Evolutionary conservation across 1,139 yeast species (phyloP).

Genomic region (Geotrichum siamense): DNA sequence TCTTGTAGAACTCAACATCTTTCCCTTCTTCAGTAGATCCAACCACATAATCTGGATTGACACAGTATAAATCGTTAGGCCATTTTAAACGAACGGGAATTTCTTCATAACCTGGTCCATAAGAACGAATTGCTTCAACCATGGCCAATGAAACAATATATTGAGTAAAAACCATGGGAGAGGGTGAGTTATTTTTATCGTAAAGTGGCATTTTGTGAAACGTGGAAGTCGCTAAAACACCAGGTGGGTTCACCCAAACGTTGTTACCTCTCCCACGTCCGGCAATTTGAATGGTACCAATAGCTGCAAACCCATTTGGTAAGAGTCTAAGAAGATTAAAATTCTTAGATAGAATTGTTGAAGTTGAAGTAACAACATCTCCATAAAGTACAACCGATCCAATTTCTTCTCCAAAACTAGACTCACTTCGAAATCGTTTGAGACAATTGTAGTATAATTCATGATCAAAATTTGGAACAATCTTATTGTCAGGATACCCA

Average conservation of each 20-base stretch:
- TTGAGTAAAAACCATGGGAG: slow-evolving; percentile 72
- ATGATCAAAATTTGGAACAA: slow-evolving; percentile 70
- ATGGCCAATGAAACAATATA: slow-evolving; percentile 79
- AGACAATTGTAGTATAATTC: slow-evolving; percentile 47
- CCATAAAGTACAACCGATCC: slow-evolving; percentile 70
- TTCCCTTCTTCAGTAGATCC: not conserved
- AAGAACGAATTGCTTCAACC: slow-evolving; percentile 64
- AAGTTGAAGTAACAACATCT: slow-evolving; percentile 87
- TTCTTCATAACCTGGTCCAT: slow-evolving; percentile 55
- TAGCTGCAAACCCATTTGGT: slow-evolving; percentile 66
- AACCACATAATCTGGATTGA: slow-evolving; percentile 43
- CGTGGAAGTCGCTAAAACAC: slow-evolving; percentile 78
- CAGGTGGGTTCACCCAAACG: slow-evolving; percentile 90
- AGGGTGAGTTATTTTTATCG: slow-evolving; percentile 31
- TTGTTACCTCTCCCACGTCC: slow-evolving; percentile 96
- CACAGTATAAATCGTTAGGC: slow-evolving; percentile 90
- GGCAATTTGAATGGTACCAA: slow-evolving; percentile 76
- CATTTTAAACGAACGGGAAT: slow-evolving; percentile 76
- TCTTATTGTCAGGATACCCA: slow-evolving; percentile 38
- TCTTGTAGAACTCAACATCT: slow-evolving; percentile 48
- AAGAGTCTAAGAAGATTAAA: slow-evolving; percentile 47
- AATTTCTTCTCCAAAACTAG: slow-evolving; percentile 30
- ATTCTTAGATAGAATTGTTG: slow-evolving; percentile 68
- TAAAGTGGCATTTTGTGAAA: slow-evolving; percentile 52
- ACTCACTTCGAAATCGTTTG: slow-evolving; percentile 30